These are phyloP conservation scores for Megacollybia marginata DNA, from an alignment of 768 basidiomycete genomes.

Conservation along the genomic window DNA sequence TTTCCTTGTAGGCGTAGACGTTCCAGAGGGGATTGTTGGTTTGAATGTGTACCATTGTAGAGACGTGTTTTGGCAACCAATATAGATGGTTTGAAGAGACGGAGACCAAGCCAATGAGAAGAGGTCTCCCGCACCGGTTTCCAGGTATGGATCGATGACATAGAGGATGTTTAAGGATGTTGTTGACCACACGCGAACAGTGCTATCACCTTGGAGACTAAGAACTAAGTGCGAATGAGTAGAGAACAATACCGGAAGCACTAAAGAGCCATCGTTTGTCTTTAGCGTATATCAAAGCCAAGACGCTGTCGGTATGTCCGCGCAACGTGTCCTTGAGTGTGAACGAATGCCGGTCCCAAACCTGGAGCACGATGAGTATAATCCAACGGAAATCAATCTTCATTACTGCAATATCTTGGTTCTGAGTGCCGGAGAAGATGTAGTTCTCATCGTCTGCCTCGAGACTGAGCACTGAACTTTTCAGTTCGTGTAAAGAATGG, in stretches of 20 bases:
- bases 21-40: constrained; percentile 8
- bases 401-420: constrained; percentile 65
- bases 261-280: constrained; percentile 86
- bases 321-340: constrained; percentile 59
- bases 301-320: constrained; percentile 81
- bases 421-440: constrained; percentile 82
- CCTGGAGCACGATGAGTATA: constrained; percentile 35
- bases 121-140: constrained; percentile 79
- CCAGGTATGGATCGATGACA: constrained; percentile 69
- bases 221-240: neutral
- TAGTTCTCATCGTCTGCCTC: constrained; percentile 56
- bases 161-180: constrained; percentile 57
- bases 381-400: constrained; percentile 1
- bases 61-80: constrained; percentile 91
- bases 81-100: constrained; percentile 60
- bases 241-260: constrained; percentile 55
- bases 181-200: constrained; percentile 86
- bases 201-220: constrained; percentile 67
- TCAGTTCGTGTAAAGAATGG: constrained; percentile 65
- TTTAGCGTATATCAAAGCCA: constrained; percentile 68
- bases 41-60: constrained; percentile 80
- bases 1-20: constrained; percentile 20
- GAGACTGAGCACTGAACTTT: constrained; percentile 67
- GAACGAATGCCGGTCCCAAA: constrained; percentile 76
- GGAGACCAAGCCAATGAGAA: constrained; percentile 81